Evolutionary conservation across 495 filamentous ascomycete species (phyloP), one percentile per base, ranked within the genome.

Genomic region (Copromyces sp.): DNA sequence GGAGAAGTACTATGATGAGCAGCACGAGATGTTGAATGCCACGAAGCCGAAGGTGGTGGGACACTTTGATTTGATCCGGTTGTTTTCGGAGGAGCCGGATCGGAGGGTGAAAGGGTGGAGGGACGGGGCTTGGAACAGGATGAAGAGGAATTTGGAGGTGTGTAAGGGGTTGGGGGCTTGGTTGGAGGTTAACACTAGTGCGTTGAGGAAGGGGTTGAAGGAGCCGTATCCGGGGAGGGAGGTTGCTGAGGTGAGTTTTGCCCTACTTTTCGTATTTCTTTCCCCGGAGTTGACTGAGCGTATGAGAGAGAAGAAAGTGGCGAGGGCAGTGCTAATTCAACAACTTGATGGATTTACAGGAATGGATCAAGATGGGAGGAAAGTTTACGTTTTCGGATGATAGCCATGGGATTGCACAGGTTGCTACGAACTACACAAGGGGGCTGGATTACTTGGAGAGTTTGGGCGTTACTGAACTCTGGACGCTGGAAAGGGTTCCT

Each of bases 31-130:
- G 93, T 83, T 99, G 44, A 76, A 78, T 59, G 83, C 85, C n/a
- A 77, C 96, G 73, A 85, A 84, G 78, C 96, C 96, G 44, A 87
- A 88, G 11, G 87, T 98, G 17, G 90, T 99, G 20, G 95, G 94
- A 12, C 95, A 99, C 81, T 96, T 98, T 81, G 95, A 99, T 83
- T 83, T 99, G 40, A 93, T 98, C 72, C 83, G 95, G 44, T 81
- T 99, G 74, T 87, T 93, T 78, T 93, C 90, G 75, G 86, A 89
- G 74, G 85, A 91, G 38, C 89, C 89, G 6, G 85, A 89, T 73
- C 78, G 85, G 59, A 87, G 87, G 70, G 83, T 94, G 69, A 83
- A 74, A 71, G 72, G 73, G 42, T 77, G 74, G 77, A 87, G 84
- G 79, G 73, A 74, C 0, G 82, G 81, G 0, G 93, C 97, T 4